A percentile compares a stretch with the other conserved stretches of the same genome.
Conservation (phyloP, 441 rosid species). For the Corymbia calophylla region DNA sequence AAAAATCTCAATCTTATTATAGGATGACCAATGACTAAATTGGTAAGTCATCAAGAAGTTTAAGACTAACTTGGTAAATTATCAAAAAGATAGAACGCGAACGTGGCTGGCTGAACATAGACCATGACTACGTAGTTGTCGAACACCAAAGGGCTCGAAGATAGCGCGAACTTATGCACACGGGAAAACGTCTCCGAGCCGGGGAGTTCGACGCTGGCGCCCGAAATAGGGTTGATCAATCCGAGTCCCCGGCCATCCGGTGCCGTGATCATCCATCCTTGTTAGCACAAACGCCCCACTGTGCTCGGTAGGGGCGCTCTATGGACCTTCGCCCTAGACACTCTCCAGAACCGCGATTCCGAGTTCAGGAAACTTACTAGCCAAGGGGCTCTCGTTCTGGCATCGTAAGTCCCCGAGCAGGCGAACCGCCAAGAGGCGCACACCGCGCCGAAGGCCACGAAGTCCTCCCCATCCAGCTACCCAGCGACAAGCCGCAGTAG, state of each 20-base stretch:
- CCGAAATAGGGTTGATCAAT: not conserved
- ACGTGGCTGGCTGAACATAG: accelerated
- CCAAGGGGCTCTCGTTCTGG: not conserved
- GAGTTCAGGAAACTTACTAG: not conserved
- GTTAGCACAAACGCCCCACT: not conserved
- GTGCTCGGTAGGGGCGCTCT: not conserved
- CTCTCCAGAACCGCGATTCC: not conserved
- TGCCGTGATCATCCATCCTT: not conserved
- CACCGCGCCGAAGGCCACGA: not conserved
- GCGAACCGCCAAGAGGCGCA: not conserved
- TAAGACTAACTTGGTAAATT: too few relatives aligned
- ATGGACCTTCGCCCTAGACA: not conserved
- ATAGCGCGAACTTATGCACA: not conserved
- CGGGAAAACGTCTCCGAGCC: accelerated
- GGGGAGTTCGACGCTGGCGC: not conserved
- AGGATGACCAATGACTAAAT: too few relatives aligned
- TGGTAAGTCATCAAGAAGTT: too few relatives aligned
- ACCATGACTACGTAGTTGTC: not conserved
- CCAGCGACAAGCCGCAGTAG: not conserved
- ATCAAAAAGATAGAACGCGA: not conserved
- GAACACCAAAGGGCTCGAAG: not conserved
- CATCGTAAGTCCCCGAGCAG: not conserved
- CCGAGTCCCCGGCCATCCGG: accelerated
- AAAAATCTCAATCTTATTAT: too few relatives aligned
- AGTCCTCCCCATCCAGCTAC: not conserved